Evolutionary conservation across 2,329 filamentous ascomycete genomes (phyloP).

Genomic region (Aureobasidium vineae): DNA sequence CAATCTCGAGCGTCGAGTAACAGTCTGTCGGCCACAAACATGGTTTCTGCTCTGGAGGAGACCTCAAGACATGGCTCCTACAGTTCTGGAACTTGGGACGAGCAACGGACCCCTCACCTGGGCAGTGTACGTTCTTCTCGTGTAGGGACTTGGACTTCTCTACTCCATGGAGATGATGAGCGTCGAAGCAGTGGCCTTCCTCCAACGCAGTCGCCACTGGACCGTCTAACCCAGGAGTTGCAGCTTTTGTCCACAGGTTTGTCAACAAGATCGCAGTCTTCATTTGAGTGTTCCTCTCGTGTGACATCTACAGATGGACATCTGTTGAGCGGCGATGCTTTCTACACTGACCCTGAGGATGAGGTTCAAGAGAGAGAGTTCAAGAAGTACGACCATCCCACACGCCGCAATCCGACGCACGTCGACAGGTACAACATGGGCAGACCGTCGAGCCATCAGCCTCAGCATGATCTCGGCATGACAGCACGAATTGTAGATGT

Average conservation of each 20-base stretch:
- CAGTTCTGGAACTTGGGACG: neutral
- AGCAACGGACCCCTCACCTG: neutral
- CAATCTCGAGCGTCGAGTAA: neutral
- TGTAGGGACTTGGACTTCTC: neutral
- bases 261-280: constrained; percentile 4
- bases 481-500: constrained; percentile 6
- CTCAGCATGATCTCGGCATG: neutral
- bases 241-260: constrained; percentile 31
- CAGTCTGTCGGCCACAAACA: neutral
- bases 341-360: constrained; percentile 10
- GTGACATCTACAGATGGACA: constrained; percentile 1
- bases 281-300: neutral
- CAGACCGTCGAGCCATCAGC: neutral
- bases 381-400: neutral
- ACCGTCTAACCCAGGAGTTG: constrained; percentile 37
- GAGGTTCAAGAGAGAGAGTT: neutral
- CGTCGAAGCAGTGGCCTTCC: constrained; percentile 8
- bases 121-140: neutral
- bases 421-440: neutral
- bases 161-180: neutral
- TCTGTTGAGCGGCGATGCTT: constrained; percentile 5
- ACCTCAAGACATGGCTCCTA: neutral
- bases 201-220: constrained; percentile 36
- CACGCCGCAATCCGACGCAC: neutral
- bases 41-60: neutral